phyloP scores from a whole-genome alignment of 2,329 filamentous ascomycete species.

The Aspergillus novofumigatus region DNA sequence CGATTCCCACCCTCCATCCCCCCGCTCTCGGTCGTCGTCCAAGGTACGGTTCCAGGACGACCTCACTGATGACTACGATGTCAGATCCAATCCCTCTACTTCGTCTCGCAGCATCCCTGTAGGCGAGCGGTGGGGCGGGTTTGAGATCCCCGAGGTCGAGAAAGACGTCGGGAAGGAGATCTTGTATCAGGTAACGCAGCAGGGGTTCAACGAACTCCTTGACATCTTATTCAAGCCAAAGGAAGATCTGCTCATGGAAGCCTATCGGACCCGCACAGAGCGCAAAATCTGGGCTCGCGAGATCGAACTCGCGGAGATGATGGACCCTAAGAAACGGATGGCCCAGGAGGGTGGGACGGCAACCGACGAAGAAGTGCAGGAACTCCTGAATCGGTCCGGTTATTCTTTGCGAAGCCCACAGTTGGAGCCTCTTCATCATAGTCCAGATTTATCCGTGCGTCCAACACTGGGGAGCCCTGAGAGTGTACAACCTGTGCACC shows the following conservation, averaged over 20 bases:
- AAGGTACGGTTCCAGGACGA: conserved; percentile 75
- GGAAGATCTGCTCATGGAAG: conserved; percentile 70
- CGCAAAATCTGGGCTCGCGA: conserved; percentile 52
- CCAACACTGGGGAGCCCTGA: conserved; percentile 7
- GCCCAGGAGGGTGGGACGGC: conserved; percentile 4
- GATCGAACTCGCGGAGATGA: conserved; percentile 36
- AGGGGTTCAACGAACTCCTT: conserved; percentile 88
- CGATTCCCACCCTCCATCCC: conserved; percentile 40
- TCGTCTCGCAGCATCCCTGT: conserved; percentile 66
- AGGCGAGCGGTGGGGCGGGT: conserved; percentile 68
- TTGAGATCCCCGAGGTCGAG: conserved; percentile 75
- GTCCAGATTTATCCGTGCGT: conserved; percentile 23
- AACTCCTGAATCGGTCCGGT: conserved; percentile 41
- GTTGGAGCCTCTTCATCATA: conserved; percentile 15
- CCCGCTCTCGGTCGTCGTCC: conserved; percentile 68
- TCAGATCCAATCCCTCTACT: conserved; percentile 66
- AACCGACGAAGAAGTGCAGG: conserved; percentile 36
- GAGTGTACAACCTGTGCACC: conserved; percentile 20
- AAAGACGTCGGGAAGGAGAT: conserved; percentile 82
- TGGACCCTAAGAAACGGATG: conserved; percentile 24
- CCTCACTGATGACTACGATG: conserved; percentile 61
- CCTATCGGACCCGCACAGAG: conserved; percentile 58
- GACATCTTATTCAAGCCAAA: conserved; percentile 78
- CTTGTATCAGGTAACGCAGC: conserved; percentile 84
- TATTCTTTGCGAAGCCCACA: conserved; percentile 31